phyloP scores from a whole-genome alignment of 805 yeast species.

The Kodamaea jinghongensis region DNA sequence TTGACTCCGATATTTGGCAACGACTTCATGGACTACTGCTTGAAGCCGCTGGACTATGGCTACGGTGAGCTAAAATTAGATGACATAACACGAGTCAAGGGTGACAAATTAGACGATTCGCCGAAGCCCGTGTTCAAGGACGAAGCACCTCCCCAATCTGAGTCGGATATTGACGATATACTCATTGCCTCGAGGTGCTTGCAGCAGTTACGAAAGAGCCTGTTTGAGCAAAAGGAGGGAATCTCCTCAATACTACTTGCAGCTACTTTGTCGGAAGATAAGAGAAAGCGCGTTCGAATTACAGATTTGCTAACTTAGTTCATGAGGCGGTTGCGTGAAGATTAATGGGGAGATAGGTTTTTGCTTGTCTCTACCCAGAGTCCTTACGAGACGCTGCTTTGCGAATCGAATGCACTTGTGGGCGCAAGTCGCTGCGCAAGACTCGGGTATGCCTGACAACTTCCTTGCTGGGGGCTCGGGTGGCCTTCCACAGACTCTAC shows the following conservation, averaged over 20 bases:
- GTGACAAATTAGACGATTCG: background rate
- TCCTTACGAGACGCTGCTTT: no score
- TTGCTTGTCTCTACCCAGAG: slow-evolving; percentile 57
- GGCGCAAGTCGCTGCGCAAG: no score
- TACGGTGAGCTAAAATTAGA: slow-evolving; percentile 60
- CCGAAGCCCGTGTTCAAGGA: background rate
- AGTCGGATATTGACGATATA: slow-evolving; percentile 17
- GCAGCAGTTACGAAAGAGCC: slow-evolving; percentile 22
- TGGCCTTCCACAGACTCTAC: no score
- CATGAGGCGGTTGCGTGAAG: no score
- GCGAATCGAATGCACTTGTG: no score
- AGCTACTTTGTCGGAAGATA: slow-evolving; percentile 17
- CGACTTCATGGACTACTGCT: slow-evolving; percentile 59
- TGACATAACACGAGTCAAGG: slow-evolving; percentile 13
- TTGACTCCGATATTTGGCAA: slow-evolving; percentile 79
- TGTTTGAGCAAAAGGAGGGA: slow-evolving; percentile 13
- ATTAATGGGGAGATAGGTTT: slow-evolving; percentile 53
- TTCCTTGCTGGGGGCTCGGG: no score
- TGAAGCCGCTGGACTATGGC: slow-evolving; percentile 57
- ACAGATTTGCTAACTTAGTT: slow-evolving; percentile 27
- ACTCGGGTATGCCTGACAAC: no score
- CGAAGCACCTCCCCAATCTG: background rate
- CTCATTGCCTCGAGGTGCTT: slow-evolving; percentile 37
- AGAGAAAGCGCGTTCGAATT: slow-evolving; percentile 14
- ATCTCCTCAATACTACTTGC: slow-evolving; percentile 33